Evolutionary conservation across 306 rosid species (phyloP), one percentile per base, ranked within the genome.

Genomic region (Dalbergia cochinchinensis): DNA sequence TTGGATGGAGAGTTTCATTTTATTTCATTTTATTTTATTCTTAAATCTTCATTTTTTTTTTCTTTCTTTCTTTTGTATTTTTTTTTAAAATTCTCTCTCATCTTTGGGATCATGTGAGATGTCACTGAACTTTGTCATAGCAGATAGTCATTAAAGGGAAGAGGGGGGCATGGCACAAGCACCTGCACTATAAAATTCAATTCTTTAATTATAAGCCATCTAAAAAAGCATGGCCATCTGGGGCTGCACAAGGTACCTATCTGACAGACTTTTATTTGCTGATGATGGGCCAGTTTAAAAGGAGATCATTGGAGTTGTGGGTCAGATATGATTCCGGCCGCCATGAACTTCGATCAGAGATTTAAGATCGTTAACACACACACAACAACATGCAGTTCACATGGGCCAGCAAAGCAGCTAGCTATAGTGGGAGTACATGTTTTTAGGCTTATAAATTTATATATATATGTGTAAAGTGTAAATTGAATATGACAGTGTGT

Each of bases 341-440:
- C 78, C 74, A 81, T 39, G 83, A 85, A 85, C 69, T 76, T 55
- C 35, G 73, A 83, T 76, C 80, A 59, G 18, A 71, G 80, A 78
- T 70, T 44, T 26, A 47, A 72, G 60, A 76, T 62, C 20, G 85
- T 63, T 66, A 74, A 31, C 11, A 7, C 57, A 65, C 5, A 51
- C 83, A 79, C 77, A 42, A 10, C 12, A 59, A 10, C 79, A 60
- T 5, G 7, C 77, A 83, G 70, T 86, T 86, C 87, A 86, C 89
- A 86, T 83, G 89, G 87, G 85, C 85, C 89, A 86, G 87, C 85
- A 77, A 67, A 86, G 89, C 87, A 83, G 18, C 57, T 26, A 50
- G 33, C 76, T 42, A 68, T 84, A 69, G 77, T 86, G 84, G 84
- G 79, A 74, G 74, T 67, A 63, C 84, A 74, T 65, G 73, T 50